Conservation (phyloP, 345 rosid species). For the Corymbia maculata region DNA sequence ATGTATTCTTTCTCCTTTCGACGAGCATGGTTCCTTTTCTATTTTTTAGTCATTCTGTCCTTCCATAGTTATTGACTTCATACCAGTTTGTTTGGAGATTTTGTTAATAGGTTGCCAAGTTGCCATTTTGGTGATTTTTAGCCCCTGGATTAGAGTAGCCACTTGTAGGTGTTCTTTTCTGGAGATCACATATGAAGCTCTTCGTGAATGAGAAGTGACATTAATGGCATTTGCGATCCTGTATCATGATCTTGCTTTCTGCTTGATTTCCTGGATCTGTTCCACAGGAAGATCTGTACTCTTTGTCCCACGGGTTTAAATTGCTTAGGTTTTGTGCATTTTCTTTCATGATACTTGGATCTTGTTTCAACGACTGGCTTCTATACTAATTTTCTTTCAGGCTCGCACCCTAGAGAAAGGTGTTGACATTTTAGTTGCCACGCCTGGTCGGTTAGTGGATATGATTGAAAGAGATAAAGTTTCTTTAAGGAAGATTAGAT, state of each 20-base stretch:
- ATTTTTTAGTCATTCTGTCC: not conserved
- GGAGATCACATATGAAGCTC: not conserved
- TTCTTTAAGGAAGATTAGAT: constrained; percentile 24
- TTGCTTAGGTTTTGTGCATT: not conserved
- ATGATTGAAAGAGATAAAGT: constrained; percentile 38
- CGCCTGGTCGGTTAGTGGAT: constrained; percentile 50
- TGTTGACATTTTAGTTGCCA: constrained; percentile 46
- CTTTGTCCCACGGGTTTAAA: not conserved
- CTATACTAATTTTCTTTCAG: not conserved
- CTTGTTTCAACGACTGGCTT: not conserved
- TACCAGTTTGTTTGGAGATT: not conserved
- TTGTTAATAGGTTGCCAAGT: not conserved
- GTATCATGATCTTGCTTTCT: not conserved
- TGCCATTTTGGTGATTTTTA: not conserved
- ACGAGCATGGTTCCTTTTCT: not conserved
- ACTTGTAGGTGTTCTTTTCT: not conserved
- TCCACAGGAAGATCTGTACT: not conserved
- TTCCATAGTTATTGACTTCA: not conserved
- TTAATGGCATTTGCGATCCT: not conserved
- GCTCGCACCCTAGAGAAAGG: constrained; percentile 35
- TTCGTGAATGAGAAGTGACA: not conserved
- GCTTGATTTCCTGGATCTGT: not conserved
- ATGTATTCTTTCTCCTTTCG: not conserved
- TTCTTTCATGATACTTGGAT: not conserved
- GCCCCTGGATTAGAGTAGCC: not conserved